A percentile compares a stretch with the other conserved stretches of the same genome.
These are phyloP conservation scores for Tetrapisispora phaffii DNA, from an alignment of 805 yeast species.

Conservation along the genomic window DNA sequence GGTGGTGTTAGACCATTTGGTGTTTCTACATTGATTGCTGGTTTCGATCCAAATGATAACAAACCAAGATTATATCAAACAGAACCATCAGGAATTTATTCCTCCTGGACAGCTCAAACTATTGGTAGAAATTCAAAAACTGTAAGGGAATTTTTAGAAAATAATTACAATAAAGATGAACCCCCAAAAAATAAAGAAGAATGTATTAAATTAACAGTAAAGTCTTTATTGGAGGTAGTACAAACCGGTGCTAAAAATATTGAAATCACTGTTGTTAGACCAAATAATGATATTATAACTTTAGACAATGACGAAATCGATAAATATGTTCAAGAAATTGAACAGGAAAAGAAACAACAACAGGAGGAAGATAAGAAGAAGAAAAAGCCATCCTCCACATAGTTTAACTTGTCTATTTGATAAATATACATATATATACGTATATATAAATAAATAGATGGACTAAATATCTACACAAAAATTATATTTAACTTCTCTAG, in stretches of 20 bases:
- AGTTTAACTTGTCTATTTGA: background rate
- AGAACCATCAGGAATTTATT: constrained; percentile 94
- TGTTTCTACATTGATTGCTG: constrained; percentile 88
- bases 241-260: constrained; percentile 97
- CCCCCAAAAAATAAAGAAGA: constrained; percentile 48
- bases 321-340: constrained; percentile 68
- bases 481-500: background rate
- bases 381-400: constrained; percentile 8
- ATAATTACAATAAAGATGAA: constrained; percentile 58
- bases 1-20: constrained; percentile 99
- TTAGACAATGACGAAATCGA: constrained; percentile 66
- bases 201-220: constrained; percentile 72
- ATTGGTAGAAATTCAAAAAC: constrained; percentile 93
- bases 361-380: constrained; percentile 60
- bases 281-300: constrained; percentile 48
- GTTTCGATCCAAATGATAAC: constrained; percentile 72
- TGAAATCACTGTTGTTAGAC: constrained; percentile 79
- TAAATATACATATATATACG: too few relatives aligned
- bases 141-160: constrained; percentile 89
- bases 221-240: constrained; percentile 86
- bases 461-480: background rate
- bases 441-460: background rate
- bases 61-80: constrained; percentile 84
- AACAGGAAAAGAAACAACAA: constrained; percentile 76
- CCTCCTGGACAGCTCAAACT: constrained; percentile 97